A percentile compares a stretch with the other conserved stretches of the same genome.
Conservation (phyloP, 2,329 filamentous ascomycete species). For the Talaromyces sp. region DNA sequence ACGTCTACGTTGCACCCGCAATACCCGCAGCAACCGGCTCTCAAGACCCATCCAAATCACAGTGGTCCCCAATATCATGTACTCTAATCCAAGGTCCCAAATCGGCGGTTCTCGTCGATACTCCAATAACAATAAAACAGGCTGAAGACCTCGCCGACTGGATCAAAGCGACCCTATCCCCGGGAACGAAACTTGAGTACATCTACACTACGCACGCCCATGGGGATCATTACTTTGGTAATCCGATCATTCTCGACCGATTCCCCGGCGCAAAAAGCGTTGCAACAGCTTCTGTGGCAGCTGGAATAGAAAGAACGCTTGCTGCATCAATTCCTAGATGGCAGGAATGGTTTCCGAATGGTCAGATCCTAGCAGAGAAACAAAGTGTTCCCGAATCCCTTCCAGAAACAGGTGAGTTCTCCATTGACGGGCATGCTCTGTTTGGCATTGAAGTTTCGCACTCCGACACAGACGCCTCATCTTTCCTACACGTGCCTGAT, state of each 20-base stretch:
- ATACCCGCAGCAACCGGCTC: conserved; percentile 4
- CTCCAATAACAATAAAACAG: conserved; percentile 29
- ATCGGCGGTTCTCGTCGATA: conserved; percentile 41
- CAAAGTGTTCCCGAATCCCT: neutral
- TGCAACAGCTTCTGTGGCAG: conserved; percentile 23
- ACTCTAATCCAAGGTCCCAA: conserved; percentile 28
- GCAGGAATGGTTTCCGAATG: conserved; percentile 4
- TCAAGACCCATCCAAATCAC: neutral
- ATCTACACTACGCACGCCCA: conserved; percentile 47
- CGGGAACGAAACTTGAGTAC: conserved; percentile 28
- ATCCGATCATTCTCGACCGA: conserved; percentile 26
- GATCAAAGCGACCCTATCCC: conserved; percentile 34
- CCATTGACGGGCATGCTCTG: conserved; percentile 20
- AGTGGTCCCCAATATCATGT: conserved; percentile 17
- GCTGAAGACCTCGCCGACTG: conserved; percentile 33
- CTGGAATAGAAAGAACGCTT: conserved; percentile 23
- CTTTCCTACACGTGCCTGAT: conserved; percentile 36
- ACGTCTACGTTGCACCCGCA: conserved; percentile 10
- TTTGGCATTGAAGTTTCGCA: conserved; percentile 27
- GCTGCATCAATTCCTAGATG: neutral
- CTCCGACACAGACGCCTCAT: conserved; percentile 31
- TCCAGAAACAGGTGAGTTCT: neutral
- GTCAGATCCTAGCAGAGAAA: neutral
- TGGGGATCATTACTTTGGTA: conserved; percentile 42
- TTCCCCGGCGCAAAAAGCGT: conserved; percentile 28